Base-by-base conservation (phyloP, 2,329 filamentous ascomycete species). In the Diaporthe velutina region DNA sequence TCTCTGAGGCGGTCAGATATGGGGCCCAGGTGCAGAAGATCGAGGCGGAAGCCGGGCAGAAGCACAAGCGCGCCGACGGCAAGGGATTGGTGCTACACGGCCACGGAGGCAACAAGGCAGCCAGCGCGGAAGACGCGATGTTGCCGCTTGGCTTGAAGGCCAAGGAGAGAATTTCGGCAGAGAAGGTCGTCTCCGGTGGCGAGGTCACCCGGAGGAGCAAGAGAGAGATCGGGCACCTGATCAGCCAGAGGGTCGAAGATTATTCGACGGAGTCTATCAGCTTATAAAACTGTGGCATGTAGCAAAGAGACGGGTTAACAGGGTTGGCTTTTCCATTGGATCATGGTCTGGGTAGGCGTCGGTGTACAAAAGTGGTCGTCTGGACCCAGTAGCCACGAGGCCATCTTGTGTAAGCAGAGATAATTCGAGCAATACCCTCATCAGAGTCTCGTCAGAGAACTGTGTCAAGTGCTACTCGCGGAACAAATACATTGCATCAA, bases 261-360 rank as follows among this genome's bases (percentile, higher is more conserved):
- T 98, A 98, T 85, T 95, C 94, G 61, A 89, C 96, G 78, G 95
- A 98, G 85, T 91, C 91, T 83, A 92, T 98, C 79, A 83, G 89
- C 70, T 86, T 95, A 79, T 95, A 88, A 85, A 76, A 80, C 77
- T 75, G 76, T 12, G 33, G 73, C 78, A 74, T 9, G 28, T 74
- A 73, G 42, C 70, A 67, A 12, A 57, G 67, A 25, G 55, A 30
- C 33, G 22, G 22, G 17, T 15, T 70, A 52, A 30, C 55, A 40
- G 48, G 25, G 25, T 19, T n/a, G 66, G 42, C 19, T 35, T 64
- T 33, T 42, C 7, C 38, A 22, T 30, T 52, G 40, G 48, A 50
- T 57, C 38, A 40, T 13, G 28, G 57, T 48, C 35, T 71, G 45
- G 73, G 40, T 50, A 67, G 48, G 38, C 10, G 17, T 42, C 28